Evolutionary conservation across 805 yeast species (phyloP), one percentile per base, ranked within the genome.

Genomic region (Brettanomyces sp.): DNA sequence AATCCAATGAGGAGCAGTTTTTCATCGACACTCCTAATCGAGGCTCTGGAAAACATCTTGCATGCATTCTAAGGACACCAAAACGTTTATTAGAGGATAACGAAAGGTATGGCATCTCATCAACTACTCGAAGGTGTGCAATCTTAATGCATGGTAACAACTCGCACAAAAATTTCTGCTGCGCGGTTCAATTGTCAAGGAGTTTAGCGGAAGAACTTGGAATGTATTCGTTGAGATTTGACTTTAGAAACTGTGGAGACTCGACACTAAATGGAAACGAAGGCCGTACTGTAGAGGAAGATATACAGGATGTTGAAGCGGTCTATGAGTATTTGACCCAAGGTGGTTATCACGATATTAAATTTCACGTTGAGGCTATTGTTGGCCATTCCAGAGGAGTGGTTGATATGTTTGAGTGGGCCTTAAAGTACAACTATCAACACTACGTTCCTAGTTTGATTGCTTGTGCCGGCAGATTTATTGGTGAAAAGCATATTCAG

Each of bases 181-280:
- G 83, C 62, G 88, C 83, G 51, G 74, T 76, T 24, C 54, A 65
- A 13, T 62, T 87, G 39, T 90, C 95, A 0, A 73, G 74, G 25
- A 64, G 63, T 24, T 60, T 90, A 45, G 80, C 89, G 0, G 58
- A 65, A 2, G 72, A 73, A 13, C 59, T 74, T 48, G 95, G 95
- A 0, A 67, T 78, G 46, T 78, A 72, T 57, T 75, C 83, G 3
- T 70, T 87, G 43, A 68, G 97, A 52, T 80, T 89, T 53, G 97
- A 90, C 62, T 89, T 90, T 56, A 71, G 96, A 46, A 85, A 83
- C 5, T 82, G 93, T 61, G 98, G 97, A 1, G 78, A 75, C 47
- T 85, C 95, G 3, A 53, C 56, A 1, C 37, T 43, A 21, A 82
- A 76, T 23, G 80, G 70, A 14, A 66, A 64, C 40, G 67, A 56